Base-by-base conservation (phyloP, 805 yeast genomes). In the Lachancea waltii region DNA sequence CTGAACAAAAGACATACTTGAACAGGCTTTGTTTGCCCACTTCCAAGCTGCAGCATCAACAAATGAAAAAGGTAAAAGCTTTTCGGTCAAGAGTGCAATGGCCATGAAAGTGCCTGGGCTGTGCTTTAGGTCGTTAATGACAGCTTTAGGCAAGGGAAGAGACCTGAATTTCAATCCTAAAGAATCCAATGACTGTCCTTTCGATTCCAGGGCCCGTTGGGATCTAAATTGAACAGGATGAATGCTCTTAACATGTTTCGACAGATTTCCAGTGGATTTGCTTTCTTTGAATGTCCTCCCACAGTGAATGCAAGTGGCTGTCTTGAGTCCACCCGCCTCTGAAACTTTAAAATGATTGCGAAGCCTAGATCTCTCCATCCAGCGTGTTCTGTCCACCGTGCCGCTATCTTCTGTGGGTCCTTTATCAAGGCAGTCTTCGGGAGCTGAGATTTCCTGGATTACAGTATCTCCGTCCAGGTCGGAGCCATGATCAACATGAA, bases 191-290 rank as follows among this genome's bases (percentile, higher is more conserved):
- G n/a, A n/a, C n/a, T n/a, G n/a, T n/a, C n/a, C n/a, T n/a, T n/a
- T n/a, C n/a, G n/a, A n/a, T n/a, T n/a, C n/a, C n/a, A n/a, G n/a
- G n/a, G n/a, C n/a, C n/a, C n/a, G n/a, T n/a, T n/a, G n/a, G n/a
- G n/a, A n/a, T n/a, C n/a, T n/a, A n/a, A n/a, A n/a, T n/a, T n/a
- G n/a, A n/a, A 30, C 20, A 30, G 33, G 20, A 17, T 30, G 33
- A 30, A 30, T 8, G 33, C 16, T 30, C 20, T n/a, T 30, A 7
- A 30, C 13, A n/a, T 30, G 33, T 17, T 30, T 30, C 16, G 33
- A 30, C n/a, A 30, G 33, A n/a, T 30, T 30, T 8, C 33, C 33
- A 6, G 33, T 30, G 16, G 33, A 30, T 16, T 30, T 30, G n/a
- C 33, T 30, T 30, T 30, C 33, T 9, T 16, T 6, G 20, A 30